phyloP scores from a whole-genome alignment of 2,329 filamentous ascomycete genomes.

The Penicillium sp. region DNA sequence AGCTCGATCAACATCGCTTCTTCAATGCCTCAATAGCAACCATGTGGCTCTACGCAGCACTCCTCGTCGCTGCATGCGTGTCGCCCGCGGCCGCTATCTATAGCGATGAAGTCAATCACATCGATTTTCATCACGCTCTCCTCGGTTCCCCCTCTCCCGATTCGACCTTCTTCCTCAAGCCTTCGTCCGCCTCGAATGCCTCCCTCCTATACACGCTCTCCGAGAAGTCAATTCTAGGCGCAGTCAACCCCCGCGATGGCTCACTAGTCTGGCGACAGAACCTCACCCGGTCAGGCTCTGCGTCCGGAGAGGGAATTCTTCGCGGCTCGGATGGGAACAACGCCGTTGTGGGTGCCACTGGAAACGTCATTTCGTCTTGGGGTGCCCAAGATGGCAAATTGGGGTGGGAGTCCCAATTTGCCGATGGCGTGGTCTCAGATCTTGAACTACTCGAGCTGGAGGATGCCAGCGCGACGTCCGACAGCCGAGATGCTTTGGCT shows the following conservation, averaged over 20 bases:
- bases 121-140: slow-evolving; percentile 90
- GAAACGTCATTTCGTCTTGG: slow-evolving; percentile 69
- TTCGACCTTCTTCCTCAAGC: slow-evolving; percentile 92
- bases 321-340: slow-evolving; percentile 73
- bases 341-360: slow-evolving; percentile 68
- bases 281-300: slow-evolving; percentile 47
- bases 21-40: slow-evolving; percentile 34
- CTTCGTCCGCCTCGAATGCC: slow-evolving; percentile 72
- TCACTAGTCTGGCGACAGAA: slow-evolving; percentile 79
- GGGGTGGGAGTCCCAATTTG: slow-evolving; percentile 64
- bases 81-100: slow-evolving; percentile 63
- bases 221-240: slow-evolving; percentile 74
- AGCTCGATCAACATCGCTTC: slow-evolving; percentile 18
- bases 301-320: slow-evolving; percentile 43
- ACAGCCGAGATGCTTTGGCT: slow-evolving; percentile 58
- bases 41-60: slow-evolving; percentile 41
- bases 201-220: slow-evolving; percentile 88
- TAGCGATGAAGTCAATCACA: slow-evolving; percentile 80
- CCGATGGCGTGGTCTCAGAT: slow-evolving; percentile 39
- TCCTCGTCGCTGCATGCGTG: slow-evolving; percentile 42
- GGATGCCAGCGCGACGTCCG: slow-evolving; percentile 47
- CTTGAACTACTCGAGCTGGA: slow-evolving; percentile 71
- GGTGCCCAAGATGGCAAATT: slow-evolving; percentile 73
- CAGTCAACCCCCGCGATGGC: slow-evolving; percentile 82
- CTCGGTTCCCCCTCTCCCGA: slow-evolving; percentile 74